phyloP scores from a whole-genome alignment of 116 monocot species.

The Trichopus zeylanicus region DNA sequence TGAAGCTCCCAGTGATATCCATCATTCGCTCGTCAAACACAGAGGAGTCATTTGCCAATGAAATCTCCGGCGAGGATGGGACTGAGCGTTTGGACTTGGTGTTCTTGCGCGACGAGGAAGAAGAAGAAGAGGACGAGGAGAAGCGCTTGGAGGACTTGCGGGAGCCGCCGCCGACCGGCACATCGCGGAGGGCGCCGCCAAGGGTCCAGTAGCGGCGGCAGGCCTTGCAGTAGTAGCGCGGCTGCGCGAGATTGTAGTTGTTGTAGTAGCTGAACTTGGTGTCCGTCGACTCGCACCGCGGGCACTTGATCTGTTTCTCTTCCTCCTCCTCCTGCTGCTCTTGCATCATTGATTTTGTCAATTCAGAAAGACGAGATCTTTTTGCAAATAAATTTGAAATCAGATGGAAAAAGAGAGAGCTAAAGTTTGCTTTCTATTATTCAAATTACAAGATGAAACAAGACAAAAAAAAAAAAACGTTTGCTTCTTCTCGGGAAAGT shows the following conservation, averaged over 20 bases:
- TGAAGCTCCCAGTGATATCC: background rate
- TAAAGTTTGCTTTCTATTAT: no score
- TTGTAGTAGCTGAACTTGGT: conserved; percentile 91
- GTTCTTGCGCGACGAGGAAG: no score
- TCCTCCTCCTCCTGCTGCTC: background rate
- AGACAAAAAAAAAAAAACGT: no score
- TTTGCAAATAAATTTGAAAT: no score
- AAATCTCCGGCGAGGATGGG: background rate
- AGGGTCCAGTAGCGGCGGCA: conserved; percentile 63
- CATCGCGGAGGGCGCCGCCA: conserved; percentile 51
- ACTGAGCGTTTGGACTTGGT: background rate
- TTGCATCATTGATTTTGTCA: conserved; percentile 2
- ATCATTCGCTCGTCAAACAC: background rate
- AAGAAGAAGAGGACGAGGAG: no score
- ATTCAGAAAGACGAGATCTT: conserved; percentile 1
- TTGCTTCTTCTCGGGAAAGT: no score
- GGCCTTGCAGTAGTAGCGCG: conserved; percentile 55
- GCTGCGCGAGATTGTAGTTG: conserved; percentile 71
- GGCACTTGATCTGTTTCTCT: conserved; percentile 23
- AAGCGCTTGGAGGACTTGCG: background rate
- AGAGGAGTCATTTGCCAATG: no score
- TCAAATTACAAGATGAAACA: no score
- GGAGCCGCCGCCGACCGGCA: conserved; percentile 33
- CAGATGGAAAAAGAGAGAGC: no score
- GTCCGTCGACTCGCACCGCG: conserved; percentile 62